phyloP scores from a whole-genome alignment of 2,329 filamentous ascomycete species.

The Diaporthe humulicola region DNA sequence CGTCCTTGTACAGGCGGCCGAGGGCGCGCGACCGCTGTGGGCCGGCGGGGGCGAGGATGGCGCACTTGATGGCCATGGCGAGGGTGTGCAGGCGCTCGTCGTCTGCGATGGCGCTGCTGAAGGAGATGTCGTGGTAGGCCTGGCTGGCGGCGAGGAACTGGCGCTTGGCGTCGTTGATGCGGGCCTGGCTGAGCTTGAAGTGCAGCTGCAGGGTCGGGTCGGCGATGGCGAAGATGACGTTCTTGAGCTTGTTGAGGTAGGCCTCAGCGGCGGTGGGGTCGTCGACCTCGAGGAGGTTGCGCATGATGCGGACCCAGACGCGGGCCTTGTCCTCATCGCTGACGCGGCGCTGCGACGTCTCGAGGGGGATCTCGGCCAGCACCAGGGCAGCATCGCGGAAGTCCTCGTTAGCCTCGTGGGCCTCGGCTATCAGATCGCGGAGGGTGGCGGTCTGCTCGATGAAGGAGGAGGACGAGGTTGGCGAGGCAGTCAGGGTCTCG shows the following conservation, averaged over 20 bases:
- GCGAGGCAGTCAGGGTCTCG: conserved; percentile 69
- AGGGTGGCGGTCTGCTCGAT: conserved; percentile 87
- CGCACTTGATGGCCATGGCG: conserved; percentile 89
- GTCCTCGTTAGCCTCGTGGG: conserved; percentile 86
- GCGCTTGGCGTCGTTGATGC: conserved; percentile 91
- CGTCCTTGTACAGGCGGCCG: conserved; percentile 92
- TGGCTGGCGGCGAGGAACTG: conserved; percentile 90
- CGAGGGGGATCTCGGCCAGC: conserved; percentile 87
- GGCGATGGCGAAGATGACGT: conserved; percentile 83
- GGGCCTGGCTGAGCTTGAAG: conserved; percentile 92
- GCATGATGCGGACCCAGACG: conserved; percentile 94
- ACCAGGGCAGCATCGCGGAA: conserved; percentile 82
- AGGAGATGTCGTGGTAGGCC: conserved; percentile 89
- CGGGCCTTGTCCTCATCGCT: conserved; percentile 84
- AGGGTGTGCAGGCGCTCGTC: conserved; percentile 88
- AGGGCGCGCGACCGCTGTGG: conserved; percentile 85
- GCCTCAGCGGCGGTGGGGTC: conserved; percentile 87
- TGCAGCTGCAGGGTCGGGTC: conserved; percentile 83
- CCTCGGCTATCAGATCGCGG: conserved; percentile 84
- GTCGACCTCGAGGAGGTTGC: conserved; percentile 94
- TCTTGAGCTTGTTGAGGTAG: conserved; percentile 96
- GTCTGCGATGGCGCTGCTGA: conserved; percentile 83
- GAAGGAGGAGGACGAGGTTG: conserved; percentile 73
- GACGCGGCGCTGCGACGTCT: conserved; percentile 88
- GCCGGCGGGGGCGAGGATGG: conserved; percentile 91